A percentile compares a stretch with the other conserved stretches of the same genome.
Conservation (phyloP, 768 basidiomycete genomes). For the Rhodotorula paludigena region DNA sequence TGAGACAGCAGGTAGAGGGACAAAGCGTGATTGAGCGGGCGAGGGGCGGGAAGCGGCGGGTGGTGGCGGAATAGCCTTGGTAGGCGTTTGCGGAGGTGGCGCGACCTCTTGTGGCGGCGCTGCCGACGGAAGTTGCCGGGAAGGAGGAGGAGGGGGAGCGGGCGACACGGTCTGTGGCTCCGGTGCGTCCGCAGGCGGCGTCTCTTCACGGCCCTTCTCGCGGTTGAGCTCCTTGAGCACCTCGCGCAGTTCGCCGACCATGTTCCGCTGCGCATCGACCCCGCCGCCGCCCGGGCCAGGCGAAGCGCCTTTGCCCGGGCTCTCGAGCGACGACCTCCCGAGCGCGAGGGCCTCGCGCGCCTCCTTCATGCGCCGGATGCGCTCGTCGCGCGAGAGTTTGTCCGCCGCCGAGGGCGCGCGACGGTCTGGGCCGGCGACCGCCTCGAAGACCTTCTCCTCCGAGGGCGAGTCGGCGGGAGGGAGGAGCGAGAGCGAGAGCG, state of each 20-base stretch:
- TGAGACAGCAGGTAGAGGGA: no score
- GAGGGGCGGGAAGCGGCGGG: no score
- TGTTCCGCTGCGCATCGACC: conserved; percentile 2
- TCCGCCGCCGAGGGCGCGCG: neutral
- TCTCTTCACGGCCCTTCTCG: neutral
- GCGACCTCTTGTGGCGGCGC: no score
- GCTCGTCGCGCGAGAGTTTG: conserved; percentile 31
- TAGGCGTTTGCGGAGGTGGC: no score
- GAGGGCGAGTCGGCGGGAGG: neutral
- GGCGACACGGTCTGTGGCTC: neutral
- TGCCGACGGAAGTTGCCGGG: no score
- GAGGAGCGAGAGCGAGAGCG: conserved; percentile 9
- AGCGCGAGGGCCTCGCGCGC: conserved; percentile 15
- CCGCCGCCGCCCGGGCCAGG: neutral
- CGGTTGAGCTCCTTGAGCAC: conserved; percentile 21
- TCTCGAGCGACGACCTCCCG: neutral
- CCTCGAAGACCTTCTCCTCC: conserved; percentile 32
- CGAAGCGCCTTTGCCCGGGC: neutral
- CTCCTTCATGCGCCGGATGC: conserved; percentile 32
- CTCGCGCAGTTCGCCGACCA: conserved; percentile 33
- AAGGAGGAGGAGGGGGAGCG: no score
- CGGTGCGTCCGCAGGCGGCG: neutral
- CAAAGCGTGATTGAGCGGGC: no score
- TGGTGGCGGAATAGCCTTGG: no score
- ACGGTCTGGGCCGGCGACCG: conserved; percentile 7